phyloP scores from a whole-genome alignment of 177 flowering plant species.

The Vitis hybrid region DNA sequence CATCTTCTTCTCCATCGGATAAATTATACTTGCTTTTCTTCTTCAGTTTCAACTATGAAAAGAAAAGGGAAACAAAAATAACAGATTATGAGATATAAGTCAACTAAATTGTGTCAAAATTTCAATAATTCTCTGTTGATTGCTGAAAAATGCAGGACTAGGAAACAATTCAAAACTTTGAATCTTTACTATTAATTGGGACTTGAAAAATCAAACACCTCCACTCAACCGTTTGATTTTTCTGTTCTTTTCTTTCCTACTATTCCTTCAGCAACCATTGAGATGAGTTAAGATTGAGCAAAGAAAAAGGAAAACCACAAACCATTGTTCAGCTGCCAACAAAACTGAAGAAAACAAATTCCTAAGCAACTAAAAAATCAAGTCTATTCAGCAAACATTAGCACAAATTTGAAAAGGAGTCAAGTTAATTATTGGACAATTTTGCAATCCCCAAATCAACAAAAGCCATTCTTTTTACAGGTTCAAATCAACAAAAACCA shows the following conservation, averaged over 20 bases:
- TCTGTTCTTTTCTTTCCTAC: background rate
- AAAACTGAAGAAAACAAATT: background rate
- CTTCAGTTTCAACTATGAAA: conserved; percentile 48
- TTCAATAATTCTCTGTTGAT: no score
- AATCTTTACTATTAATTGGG: no score
- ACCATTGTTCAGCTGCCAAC: no score
- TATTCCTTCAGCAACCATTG: no score
- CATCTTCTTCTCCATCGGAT: conserved; percentile 95
- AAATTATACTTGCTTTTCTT: conserved; percentile 78
- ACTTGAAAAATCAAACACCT: background rate
- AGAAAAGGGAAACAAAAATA: background rate
- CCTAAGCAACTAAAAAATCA: background rate
- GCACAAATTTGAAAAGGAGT: no score
- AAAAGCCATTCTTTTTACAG: background rate
- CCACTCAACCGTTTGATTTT: background rate
- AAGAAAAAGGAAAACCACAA: no score
- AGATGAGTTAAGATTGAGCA: no score
- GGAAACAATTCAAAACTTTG: no score
- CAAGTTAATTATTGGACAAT: no score
- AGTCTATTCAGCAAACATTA: background rate
- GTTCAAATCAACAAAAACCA: background rate
- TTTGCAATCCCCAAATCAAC: no score
- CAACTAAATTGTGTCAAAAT: no score
- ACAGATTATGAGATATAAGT: background rate
- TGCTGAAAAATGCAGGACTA: no score